Percentiles rank a stretch among this genome's conserved stretches.
These are phyloP conservation scores for Podila verticillata DNA, from an alignment of 192 early-diverging fungal species.

Conservation along the genomic window DNA sequence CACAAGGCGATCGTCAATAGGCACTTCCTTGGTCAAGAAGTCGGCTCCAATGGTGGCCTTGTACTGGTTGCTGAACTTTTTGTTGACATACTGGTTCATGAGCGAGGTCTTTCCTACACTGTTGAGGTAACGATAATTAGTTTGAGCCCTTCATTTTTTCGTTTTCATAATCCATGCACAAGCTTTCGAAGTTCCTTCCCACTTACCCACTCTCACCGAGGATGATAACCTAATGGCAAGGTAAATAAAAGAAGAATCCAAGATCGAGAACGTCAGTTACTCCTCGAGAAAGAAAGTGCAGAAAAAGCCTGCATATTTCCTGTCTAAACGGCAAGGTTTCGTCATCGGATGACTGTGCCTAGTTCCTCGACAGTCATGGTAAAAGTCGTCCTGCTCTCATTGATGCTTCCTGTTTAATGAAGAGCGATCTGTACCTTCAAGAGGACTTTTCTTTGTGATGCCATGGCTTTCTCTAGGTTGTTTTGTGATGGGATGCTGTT, in stretches of 20 bases:
- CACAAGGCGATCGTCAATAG: slow-evolving; percentile 91
- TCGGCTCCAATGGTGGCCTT: slow-evolving; percentile 99
- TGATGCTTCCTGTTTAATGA: background rate
- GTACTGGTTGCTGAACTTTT: slow-evolving; percentile 96
- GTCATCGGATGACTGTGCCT: background rate
- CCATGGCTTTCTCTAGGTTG: slow-evolving; percentile 18
- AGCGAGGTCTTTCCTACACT: slow-evolving; percentile 97
- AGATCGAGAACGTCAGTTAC: background rate
- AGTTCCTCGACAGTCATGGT: background rate
- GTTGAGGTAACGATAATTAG: background rate
- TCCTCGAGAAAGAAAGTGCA: no score
- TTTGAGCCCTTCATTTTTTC: background rate
- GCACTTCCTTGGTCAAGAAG: slow-evolving; percentile 98
- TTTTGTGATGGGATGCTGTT: no score
- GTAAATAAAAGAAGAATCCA: background rate
- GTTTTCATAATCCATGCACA: background rate
- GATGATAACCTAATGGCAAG: slow-evolving; percentile 74
- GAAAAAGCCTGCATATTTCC: no score
- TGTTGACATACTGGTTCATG: slow-evolving; percentile 99
- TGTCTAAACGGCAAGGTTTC: no score
- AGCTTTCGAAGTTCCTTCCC: background rate
- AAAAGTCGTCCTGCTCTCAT: background rate
- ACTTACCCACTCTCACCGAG: slow-evolving; percentile 85
- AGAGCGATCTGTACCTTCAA: slow-evolving; percentile 56
- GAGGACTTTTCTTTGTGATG: slow-evolving; percentile 64